Conservation (phyloP, 208 protist species). For the Herpetomonas muscarum region DNA sequence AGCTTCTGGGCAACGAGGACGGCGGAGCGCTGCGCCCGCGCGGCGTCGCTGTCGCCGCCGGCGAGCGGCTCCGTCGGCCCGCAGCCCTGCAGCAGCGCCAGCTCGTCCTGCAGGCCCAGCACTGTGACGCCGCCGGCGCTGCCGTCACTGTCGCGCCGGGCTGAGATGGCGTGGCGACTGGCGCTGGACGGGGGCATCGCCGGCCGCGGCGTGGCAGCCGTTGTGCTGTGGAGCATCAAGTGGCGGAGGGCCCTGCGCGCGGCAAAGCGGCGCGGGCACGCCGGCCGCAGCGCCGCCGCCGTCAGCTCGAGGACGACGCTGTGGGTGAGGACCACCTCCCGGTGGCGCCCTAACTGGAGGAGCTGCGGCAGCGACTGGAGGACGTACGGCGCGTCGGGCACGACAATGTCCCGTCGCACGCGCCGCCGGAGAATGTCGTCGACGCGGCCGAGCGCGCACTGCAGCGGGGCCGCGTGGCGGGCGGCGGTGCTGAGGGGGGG, state of each 20-base stretch:
- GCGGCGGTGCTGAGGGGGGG: neutral
- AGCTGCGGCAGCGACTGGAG: constrained; percentile 57
- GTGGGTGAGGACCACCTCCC: constrained; percentile 74
- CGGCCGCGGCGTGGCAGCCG: neutral
- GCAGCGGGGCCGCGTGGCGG: neutral
- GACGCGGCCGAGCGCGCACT: constrained; percentile 18
- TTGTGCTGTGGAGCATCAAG: constrained; percentile 55
- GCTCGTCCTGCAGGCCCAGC: constrained; percentile 73
- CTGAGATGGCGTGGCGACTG: constrained; percentile 1
- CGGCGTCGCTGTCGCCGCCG: neutral
- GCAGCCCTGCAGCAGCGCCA: constrained; percentile 58
- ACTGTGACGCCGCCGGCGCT: constrained; percentile 60
- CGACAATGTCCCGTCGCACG: constrained; percentile 53
- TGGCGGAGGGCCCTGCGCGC: constrained; percentile 50
- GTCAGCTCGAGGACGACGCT: constrained; percentile 65
- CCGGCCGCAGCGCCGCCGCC: constrained; percentile 21
- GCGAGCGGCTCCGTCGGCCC: constrained; percentile 19
- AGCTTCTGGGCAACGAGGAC: constrained; percentile 27
- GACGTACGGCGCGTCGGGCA: constrained; percentile 60
- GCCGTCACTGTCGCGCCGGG: constrained; percentile 5
- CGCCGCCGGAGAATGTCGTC: constrained; percentile 47
- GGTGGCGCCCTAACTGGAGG: constrained; percentile 51
- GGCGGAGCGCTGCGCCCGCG: constrained; percentile 2
- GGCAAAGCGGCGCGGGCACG: constrained; percentile 51
- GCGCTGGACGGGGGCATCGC: neutral